A percentile compares a stretch with the other conserved stretches of the same genome.
phyloP scores from a whole-genome alignment of 2,329 filamentous ascomycete genomes.

The Echinosphaeria canescens region DNA sequence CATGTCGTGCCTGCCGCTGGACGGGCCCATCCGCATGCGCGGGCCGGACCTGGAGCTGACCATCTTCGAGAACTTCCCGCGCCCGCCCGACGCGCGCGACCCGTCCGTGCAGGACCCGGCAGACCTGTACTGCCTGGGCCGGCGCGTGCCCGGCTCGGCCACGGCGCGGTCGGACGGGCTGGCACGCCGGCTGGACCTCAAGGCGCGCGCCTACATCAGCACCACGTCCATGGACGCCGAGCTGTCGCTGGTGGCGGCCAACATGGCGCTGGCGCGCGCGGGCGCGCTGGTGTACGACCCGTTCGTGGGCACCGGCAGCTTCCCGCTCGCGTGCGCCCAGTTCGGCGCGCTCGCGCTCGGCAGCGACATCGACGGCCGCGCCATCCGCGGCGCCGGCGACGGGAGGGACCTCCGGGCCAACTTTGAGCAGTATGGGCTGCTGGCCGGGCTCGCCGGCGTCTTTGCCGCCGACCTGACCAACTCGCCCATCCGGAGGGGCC shows the following conservation, averaged over 20 bases:
- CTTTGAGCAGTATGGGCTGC: conserved; percentile 64
- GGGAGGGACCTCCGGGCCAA: conserved; percentile 42
- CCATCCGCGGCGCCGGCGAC: conserved; percentile 49
- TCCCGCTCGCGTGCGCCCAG: conserved; percentile 74
- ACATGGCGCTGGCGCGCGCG: conserved; percentile 62
- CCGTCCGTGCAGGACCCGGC: conserved; percentile 29
- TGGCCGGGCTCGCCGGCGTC: conserved; percentile 45
- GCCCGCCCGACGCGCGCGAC: conserved; percentile 26
- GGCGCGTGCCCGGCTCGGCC: conserved; percentile 42
- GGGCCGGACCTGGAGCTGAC: conserved; percentile 54
- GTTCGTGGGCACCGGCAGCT: conserved; percentile 88
- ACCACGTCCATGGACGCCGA: conserved; percentile 98
- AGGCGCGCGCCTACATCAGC: conserved; percentile 83
- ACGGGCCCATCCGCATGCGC: conserved; percentile 59
- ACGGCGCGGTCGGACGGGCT: conserved; percentile 51
- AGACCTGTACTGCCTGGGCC: conserved; percentile 48
- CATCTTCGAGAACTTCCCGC: conserved; percentile 62
- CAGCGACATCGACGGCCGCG: conserved; percentile 84
- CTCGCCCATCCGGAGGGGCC: conserved; percentile 40
- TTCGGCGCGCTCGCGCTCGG: conserved; percentile 73
- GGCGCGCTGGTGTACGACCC: conserved; percentile 86
- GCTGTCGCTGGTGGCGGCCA: conserved; percentile 75
- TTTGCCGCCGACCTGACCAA: conserved; percentile 83
- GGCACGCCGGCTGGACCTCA: conserved; percentile 61
- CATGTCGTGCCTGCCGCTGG: conserved; percentile 59